Evolutionary conservation across 257 asterid species (phyloP), one percentile per base, ranked within the genome.

Genomic region (Echium plantagineum): DNA sequence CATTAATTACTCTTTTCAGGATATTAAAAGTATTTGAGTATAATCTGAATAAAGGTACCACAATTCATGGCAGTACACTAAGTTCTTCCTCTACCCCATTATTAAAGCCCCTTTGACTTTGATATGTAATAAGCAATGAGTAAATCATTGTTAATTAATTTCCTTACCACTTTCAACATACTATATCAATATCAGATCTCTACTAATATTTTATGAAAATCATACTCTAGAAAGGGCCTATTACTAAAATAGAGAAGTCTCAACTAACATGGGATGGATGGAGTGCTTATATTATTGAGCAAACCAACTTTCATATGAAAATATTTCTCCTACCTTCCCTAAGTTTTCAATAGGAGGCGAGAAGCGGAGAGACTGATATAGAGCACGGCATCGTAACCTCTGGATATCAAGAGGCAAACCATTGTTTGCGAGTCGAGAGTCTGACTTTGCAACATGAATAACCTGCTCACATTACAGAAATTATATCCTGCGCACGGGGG

Each of bases 371-470:
- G 94, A 88, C 48, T 81, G 79, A 74, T 82, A 91, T n/a, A 88
- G 66, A 72, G 86, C 94, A 66, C 98, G 98, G 16, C 98, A 91
- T 80, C 97, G 81, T 81, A 91, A 81, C 74, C 95, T 80, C 80
- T 91, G 98, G 72, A 91, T 78, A 77, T 91, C 94, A 67, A 91
- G 80, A 71, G 98, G 95, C 60, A 88, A 81, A 72, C 84, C 94
- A 71, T 88, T 91, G 86, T 88, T 91, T 65, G 98, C 97, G 72
- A 91, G 94, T 73, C 98, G 78, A 62, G 97, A 84, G 70, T 91
- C 98, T 8, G 98, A 82, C 78, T 88, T 91, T 38, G 90, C 94
- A 55, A 91, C 96, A 71, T 91, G 98, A 69, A 91, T 75, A 52
- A 91, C 88, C 95, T 91, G 80, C 65, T 77, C 46, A 62, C 52